These are phyloP conservation scores for Komagataella pseudopastoris DNA, from an alignment of 805 yeast genomes.

Conservation along the genomic window DNA sequence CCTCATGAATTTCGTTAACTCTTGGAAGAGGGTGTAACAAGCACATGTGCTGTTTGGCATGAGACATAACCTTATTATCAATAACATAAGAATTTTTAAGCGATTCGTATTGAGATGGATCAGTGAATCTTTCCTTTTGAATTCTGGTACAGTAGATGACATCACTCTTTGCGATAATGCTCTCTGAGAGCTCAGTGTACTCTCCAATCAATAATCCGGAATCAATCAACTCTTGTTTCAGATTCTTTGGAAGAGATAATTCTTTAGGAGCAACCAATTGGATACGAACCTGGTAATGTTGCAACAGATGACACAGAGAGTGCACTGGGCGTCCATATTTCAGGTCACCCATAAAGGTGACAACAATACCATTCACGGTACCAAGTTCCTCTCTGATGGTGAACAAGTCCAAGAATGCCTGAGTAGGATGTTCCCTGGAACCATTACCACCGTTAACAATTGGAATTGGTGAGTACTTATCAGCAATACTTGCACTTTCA, in stretches of 20 bases:
- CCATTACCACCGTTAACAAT: slow-evolving; percentile 98
- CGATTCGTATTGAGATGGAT: slow-evolving; percentile 65
- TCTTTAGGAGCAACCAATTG: slow-evolving; percentile 88
- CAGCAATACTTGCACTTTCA: slow-evolving; percentile 86
- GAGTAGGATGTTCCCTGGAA: slow-evolving; percentile 96
- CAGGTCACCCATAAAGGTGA: slow-evolving; percentile 98
- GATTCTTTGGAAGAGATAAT: slow-evolving; percentile 65
- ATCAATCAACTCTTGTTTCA: slow-evolving; percentile 51
- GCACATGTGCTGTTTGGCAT: slow-evolving; percentile 97
- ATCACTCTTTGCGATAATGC: slow-evolving; percentile 79
- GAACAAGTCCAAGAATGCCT: slow-evolving; percentile 93
- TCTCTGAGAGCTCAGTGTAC: slow-evolving; percentile 67
- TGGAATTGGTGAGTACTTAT: slow-evolving; percentile 94
- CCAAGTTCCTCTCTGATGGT: slow-evolving; percentile 98
- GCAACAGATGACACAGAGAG: slow-evolving; percentile 80
- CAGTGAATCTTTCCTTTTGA: slow-evolving; percentile 89
- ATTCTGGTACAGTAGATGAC: slow-evolving; percentile 96
- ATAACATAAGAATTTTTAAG: slow-evolving; percentile 86
- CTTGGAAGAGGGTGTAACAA: slow-evolving; percentile 99
- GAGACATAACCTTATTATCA: slow-evolving; percentile 79
- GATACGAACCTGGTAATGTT: slow-evolving; percentile 85
- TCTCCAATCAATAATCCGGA: slow-evolving; percentile 64
- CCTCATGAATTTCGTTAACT: slow-evolving; percentile 91
- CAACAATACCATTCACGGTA: slow-evolving; percentile 94
- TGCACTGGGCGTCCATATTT: slow-evolving; percentile 98